Evolutionary conservation across 495 filamentous ascomycete genomes (phyloP), one percentile per base, ranked within the genome.

Genomic region (Talaromyces nanjingensis): DNA sequence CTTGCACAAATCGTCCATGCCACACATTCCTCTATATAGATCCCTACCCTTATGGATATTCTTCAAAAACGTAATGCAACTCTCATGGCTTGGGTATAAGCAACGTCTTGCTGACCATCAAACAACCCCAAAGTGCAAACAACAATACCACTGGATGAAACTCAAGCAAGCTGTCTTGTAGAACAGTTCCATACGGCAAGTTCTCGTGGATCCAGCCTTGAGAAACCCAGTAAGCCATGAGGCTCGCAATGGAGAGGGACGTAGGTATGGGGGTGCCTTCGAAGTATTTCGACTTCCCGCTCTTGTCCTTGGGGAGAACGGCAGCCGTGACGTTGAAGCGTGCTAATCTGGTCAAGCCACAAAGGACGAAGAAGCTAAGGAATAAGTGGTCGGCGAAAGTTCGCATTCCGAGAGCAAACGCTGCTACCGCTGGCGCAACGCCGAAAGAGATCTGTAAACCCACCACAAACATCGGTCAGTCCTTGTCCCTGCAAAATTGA

Each of bases 191-290:
- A 33, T 88, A 72, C 7, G 93, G 93, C 6, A 96, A 68, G 49
- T 87, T 77, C 34, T 90, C 89, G 62, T 90, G 79, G 53, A 92
- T 81, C 88, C 91, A 96, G 65, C 90, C 89, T 62, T 90, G 75
- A 37, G 78, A 85, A 8, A 92, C 85, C 89, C 93, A 98, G 75
- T 87, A 96, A 7, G 86, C 91, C 94, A 98, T 97, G 12, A 93
- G 65, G 20, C 77, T 82, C 59, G 90, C 91, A 65, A 97, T 87
- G 1, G 81, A 86, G 16, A 98, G 76, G 14, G 89, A 90, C 4
- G 90, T 98, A 3, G 94, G 94, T 71, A 98, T 98, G 18, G 94
- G 94, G 2, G 93, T 96, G 70, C 94, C 94, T 76, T 98, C 93
- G 67, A 98, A 98, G 74, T 96, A 98, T 70, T 87, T 84, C 25